Evolutionary conservation across 768 basidiomycete species (phyloP).

Genomic region (Tephrocybe sp.): DNA sequence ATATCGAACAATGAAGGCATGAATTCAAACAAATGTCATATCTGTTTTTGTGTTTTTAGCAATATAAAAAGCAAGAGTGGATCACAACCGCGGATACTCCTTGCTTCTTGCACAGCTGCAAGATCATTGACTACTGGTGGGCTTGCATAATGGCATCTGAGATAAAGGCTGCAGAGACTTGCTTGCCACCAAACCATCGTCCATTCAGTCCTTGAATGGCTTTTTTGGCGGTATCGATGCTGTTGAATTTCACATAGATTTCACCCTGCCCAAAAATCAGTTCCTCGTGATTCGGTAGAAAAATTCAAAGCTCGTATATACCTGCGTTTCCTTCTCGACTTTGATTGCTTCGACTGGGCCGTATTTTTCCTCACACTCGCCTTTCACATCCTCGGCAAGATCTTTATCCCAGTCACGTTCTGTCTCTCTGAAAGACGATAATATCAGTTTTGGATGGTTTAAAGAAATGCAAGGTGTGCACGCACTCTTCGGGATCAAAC

Average conservation of each 20-base stretch:
- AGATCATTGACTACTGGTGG: conserved; percentile 54
- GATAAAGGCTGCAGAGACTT: conserved; percentile 84
- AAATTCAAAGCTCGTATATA: conserved; percentile 25
- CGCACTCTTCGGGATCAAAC: conserved; percentile 96
- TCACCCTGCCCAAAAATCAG: conserved; percentile 66
- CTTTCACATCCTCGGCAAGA: conserved; percentile 93
- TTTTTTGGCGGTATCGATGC: conserved; percentile 74
- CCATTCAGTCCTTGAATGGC: conserved; percentile 91
- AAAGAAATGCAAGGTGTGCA: conserved; percentile 8
- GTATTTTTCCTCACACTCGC: conserved; percentile 90
- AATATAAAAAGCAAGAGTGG: conserved; percentile 20
- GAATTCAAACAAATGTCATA: conserved; percentile 31
- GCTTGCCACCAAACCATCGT: conserved; percentile 94
- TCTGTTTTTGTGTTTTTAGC: conserved; percentile 28
- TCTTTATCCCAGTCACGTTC: conserved; percentile 97
- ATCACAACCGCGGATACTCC: conserved; percentile 29
- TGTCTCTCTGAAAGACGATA: conserved; percentile 57
- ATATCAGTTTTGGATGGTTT: background rate
- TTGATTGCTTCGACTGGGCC: conserved; percentile 86
- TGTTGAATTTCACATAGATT: conserved; percentile 91
- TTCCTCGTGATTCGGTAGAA: background rate
- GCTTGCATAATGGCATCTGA: conserved; percentile 94
- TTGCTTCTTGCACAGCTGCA: conserved; percentile 9
- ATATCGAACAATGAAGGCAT: conserved; percentile 26
- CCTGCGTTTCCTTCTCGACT: conserved; percentile 91